These are phyloP conservation scores for Thermothelomyces thermophilus DNA, from an alignment of 2,329 filamentous ascomycete genomes.

Conservation along the genomic window DNA sequence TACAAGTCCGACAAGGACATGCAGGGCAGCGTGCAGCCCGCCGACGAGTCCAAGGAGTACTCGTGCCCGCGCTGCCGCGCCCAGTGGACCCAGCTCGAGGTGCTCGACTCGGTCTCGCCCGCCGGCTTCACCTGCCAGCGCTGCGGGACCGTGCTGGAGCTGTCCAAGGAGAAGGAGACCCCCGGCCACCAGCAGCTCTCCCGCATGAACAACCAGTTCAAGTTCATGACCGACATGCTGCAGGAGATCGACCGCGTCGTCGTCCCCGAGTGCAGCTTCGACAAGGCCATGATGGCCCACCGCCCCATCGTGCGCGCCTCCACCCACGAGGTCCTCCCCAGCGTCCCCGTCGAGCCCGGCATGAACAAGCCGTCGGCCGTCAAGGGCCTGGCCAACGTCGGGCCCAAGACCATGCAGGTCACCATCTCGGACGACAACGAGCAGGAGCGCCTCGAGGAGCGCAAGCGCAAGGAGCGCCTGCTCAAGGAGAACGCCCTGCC, in stretches of 20 bases:
- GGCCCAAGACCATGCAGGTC: constrained; percentile 62
- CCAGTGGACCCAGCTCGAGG: constrained; percentile 86
- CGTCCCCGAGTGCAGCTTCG: constrained; percentile 69
- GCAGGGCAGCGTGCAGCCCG: constrained; percentile 73
- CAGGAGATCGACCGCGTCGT: constrained; percentile 68
- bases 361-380: constrained; percentile 59
- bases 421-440: constrained; percentile 64
- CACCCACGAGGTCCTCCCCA: constrained; percentile 57
- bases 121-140: constrained; percentile 76
- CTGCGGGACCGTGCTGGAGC: constrained; percentile 60
- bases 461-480: constrained; percentile 57
- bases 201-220: constrained; percentile 70
- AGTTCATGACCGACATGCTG: constrained; percentile 68
- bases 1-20: constrained; percentile 84
- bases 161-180: constrained; percentile 59
- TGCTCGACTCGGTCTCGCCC: constrained; percentile 66
- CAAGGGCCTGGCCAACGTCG: constrained; percentile 59
- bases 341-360: constrained; percentile 47
- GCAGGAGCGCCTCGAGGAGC: constrained; percentile 55
- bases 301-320: constrained; percentile 61
- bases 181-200: constrained; percentile 68
- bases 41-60: constrained; percentile 85
- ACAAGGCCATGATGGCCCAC: constrained; percentile 57
- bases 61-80: constrained; percentile 74
- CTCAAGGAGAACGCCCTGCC: constrained; percentile 64